phyloP scores from a whole-genome alignment of 495 filamentous ascomycete species.

The Sordaria brevicollis region DNA sequence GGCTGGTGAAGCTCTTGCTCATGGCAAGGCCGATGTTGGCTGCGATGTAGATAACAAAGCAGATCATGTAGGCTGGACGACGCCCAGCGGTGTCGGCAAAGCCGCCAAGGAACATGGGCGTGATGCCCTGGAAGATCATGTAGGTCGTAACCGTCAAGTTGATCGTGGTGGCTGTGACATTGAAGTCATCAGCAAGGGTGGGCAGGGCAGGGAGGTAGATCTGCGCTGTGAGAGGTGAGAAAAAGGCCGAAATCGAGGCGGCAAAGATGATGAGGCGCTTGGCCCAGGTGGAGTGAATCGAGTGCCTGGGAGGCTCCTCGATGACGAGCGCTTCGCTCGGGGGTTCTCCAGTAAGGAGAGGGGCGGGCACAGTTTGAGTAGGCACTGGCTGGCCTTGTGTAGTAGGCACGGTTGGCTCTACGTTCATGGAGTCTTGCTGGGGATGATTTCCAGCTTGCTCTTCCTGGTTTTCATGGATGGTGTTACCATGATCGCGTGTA shows the following conservation, averaged over 20 bases:
- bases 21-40: conserved; percentile 48
- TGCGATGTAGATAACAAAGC: conserved; percentile 44
- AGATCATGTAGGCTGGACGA: conserved; percentile 43
- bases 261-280: conserved; percentile 53
- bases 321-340: background rate
- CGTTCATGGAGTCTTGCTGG: conserved; percentile 23
- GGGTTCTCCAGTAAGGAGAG: conserved; percentile 2
- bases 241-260: conserved; percentile 50
- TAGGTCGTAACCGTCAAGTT: conserved; percentile 57
- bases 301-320: conserved; percentile 29
- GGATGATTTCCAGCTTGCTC: conserved; percentile 34
- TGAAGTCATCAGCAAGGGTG: conserved; percentile 40
- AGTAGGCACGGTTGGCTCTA: background rate
- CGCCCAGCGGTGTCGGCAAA: conserved; percentile 46
- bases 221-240: conserved; percentile 56
- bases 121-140: conserved; percentile 48
- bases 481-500: too few species aligned
- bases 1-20: conserved; percentile 34
- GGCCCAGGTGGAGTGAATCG: conserved; percentile 42
- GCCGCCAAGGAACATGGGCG: conserved; percentile 46
- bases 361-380: background rate
- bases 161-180: conserved; percentile 42
- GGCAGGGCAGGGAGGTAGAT: conserved; percentile 67
- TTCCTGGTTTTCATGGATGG: too few species aligned
- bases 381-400: too few species aligned